Base-by-base conservation (phyloP, 2,329 filamentous ascomycete species). In the Aspergillus eucalypticola region DNA sequence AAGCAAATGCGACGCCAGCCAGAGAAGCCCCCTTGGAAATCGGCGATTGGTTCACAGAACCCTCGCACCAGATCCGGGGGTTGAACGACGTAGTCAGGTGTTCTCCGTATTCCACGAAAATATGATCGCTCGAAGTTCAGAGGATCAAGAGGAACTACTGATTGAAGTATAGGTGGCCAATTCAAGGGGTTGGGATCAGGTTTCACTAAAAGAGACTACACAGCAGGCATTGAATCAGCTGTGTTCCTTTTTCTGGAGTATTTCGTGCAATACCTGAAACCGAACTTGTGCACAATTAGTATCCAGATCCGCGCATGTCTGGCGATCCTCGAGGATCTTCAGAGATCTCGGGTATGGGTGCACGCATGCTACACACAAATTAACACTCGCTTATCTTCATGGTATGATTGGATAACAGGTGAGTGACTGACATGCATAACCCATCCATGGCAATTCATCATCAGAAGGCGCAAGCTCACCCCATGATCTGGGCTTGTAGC, bases 1-100 rank as follows among this genome's bases (percentile, higher is more conserved):
- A 79, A 76, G 54, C 73, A 72, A 48, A 79, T 69, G 10, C 76
- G 72, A 5, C 55, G 67, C 74, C 76, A 79, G 19, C 73, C 75
- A 17, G 64, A 64, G 32, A 78, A 69, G 3, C 67, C 68, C 1
- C 69, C 73, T 29, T 74, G 67, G 1, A 61, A 42, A 8, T 19
- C 25, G 5, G 63, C 57, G 8, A 76, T 70, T 0, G 66, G 59
- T 54, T 79, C 75, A 5, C 66, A 65, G 53, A 78, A 75, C 8
- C 77, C 77, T 8, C 74, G 71, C 8, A 77, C 59, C 3, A 60
- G 58, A 29, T 68, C 60, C 39, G 29, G 64, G 1, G 54, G 23
- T 0, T 59, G 55, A 8, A 58, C 63, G n/a, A 58, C 52, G 13
- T 42, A 35, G 2, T 59, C 60, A 21, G 67, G 54, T 8, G 59